Conservation (phyloP, 257 asterid species). For the Jaltomata sinuosa region DNA sequence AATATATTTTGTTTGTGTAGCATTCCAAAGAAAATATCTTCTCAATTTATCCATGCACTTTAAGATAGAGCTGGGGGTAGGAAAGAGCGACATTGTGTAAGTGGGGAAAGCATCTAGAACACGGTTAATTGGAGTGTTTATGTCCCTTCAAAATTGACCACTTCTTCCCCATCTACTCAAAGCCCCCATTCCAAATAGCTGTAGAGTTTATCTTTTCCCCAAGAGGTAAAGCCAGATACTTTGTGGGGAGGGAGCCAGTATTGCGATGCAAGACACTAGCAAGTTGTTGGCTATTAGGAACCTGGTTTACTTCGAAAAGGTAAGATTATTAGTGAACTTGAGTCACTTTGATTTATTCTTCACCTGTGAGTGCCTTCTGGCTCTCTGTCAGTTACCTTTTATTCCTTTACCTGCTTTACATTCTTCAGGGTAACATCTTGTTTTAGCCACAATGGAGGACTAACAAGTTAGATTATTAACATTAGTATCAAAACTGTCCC, state of each 20-base stretch:
- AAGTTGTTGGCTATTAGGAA: not conserved
- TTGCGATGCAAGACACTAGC: not conserved
- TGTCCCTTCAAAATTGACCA: not conserved
- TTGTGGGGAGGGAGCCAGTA: not conserved
- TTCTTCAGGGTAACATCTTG: not conserved
- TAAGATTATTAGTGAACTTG: not conserved
- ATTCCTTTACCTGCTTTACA: not conserved
- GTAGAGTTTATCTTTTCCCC: not conserved
- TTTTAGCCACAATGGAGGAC: not conserved
- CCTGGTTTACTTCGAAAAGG: not conserved
- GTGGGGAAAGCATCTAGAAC: not conserved
- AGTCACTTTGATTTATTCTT: not conserved
- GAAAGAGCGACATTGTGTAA: not conserved
- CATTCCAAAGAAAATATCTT: not conserved
- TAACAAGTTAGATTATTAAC: not conserved
- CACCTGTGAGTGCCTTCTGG: not conserved
- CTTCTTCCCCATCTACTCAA: not conserved
- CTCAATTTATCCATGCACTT: not conserved
- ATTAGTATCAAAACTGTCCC: not conserved
- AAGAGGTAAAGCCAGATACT: not conserved
- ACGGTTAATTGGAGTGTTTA: not conserved
- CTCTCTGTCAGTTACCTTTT: not conserved
- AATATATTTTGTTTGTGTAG: not conserved
- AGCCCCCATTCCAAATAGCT: not conserved
- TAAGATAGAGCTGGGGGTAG: not conserved